A percentile compares a stretch with the other conserved stretches of the same genome.
Conservation (phyloP, 345 rosid species). For the Linum tenue region DNA sequence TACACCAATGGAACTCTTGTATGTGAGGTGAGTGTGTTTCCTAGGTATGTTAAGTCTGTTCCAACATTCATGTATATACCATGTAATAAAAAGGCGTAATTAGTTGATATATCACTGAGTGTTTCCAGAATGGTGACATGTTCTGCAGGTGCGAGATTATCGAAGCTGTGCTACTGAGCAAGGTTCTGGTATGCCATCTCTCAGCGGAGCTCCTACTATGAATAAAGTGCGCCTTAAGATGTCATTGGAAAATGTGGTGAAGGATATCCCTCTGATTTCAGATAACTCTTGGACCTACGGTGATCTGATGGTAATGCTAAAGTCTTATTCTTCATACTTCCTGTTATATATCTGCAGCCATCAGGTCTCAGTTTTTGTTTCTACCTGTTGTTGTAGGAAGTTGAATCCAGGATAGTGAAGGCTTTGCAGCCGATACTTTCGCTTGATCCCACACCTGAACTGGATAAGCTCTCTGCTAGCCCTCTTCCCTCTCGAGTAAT, state of each 20-base stretch:
- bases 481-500: slow-evolving; percentile 54
- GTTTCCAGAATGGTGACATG: not conserved
- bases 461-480: slow-evolving; percentile 61
- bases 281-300: slow-evolving; percentile 92
- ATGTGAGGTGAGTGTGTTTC: slow-evolving; percentile 61
- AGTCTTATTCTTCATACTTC: not conserved
- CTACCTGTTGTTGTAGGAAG: slow-evolving; percentile 51
- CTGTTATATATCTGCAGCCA: not conserved
- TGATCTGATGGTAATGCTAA: slow-evolving; percentile 69
- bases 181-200: slow-evolving; percentile 29
- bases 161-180: slow-evolving; percentile 45
- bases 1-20: slow-evolving; percentile 58
- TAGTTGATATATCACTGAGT: not conserved
- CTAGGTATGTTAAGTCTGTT: not conserved
- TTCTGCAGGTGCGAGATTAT: slow-evolving; percentile 75
- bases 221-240: slow-evolving; percentile 60
- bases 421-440: slow-evolving; percentile 86
- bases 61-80: not conserved
- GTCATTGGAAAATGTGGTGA: slow-evolving; percentile 86
- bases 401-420: slow-evolving; percentile 84
- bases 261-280: slow-evolving; percentile 75
- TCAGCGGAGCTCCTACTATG: slow-evolving; percentile 37
- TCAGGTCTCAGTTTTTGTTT: not conserved
- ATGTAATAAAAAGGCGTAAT: not conserved
- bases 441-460: slow-evolving; percentile 82